Evolutionary conservation across 2,329 filamentous ascomycete species (phyloP).

Genomic region (Arthrinium phaeospermum): DNA sequence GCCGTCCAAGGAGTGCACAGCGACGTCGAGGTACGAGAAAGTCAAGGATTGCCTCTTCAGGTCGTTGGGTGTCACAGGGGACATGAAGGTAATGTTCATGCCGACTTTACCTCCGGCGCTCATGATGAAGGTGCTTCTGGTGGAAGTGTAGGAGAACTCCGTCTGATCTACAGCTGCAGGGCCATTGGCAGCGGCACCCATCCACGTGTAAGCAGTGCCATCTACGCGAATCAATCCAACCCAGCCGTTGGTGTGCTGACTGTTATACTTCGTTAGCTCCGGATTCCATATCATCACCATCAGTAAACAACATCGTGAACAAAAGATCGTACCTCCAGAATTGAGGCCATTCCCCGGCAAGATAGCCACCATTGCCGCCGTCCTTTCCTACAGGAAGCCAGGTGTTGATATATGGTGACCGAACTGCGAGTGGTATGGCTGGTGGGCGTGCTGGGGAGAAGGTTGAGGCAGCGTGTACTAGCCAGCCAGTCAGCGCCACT

Average conservation of each 20-base stretch:
- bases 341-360: conserved; percentile 71
- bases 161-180: conserved; percentile 62
- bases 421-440: conserved; percentile 74
- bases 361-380: conserved; percentile 67
- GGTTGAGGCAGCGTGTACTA: conserved; percentile 50
- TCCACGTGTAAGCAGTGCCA: conserved; percentile 67
- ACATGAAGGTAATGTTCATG: conserved; percentile 73
- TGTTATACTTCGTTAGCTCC: conserved; percentile 34
- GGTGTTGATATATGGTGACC: conserved; percentile 75
- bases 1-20: conserved; percentile 67
- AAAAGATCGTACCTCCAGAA: conserved; percentile 64
- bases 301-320: not conserved
- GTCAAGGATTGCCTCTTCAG: conserved; percentile 70
- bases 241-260: conserved; percentile 67
- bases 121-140: conserved; percentile 72
- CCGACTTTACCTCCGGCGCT: conserved; percentile 64
- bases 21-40: conserved; percentile 73
- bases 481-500: conserved; percentile 35
- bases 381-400: conserved; percentile 69
- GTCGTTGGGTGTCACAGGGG: conserved; percentile 71
- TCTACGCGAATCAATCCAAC: conserved; percentile 74
- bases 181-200: conserved; percentile 60
- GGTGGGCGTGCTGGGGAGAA: conserved; percentile 71
- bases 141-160: conserved; percentile 73
- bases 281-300: not conserved